These are phyloP conservation scores for Larix kaempferi DNA, from an alignment of 75 land plant genomes.

Conservation along the genomic window DNA sequence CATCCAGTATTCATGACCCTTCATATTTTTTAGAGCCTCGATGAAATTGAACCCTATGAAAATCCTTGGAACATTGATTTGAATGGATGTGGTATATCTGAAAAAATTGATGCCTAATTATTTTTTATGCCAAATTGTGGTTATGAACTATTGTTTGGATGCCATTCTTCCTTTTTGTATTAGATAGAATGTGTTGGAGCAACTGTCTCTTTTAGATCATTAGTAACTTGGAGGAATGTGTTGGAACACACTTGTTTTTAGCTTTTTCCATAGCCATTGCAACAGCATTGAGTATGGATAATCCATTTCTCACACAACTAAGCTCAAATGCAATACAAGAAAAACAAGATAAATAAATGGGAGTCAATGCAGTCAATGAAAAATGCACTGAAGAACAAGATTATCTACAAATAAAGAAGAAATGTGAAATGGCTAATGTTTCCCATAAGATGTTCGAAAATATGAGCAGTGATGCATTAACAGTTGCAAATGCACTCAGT, in stretches of 20 bases:
- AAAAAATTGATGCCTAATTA: too few relatives aligned
- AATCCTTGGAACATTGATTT: too few relatives aligned
- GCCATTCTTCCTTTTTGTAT: too few relatives aligned
- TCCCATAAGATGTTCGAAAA: conserved; percentile 62
- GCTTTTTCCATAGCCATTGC: conserved; percentile 83
- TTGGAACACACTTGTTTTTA: conserved; percentile 44
- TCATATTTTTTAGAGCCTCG: too few relatives aligned
- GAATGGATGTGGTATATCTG: too few relatives aligned
- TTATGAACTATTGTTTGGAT: too few relatives aligned
- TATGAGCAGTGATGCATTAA: conserved; percentile 75
- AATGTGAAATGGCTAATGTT: conserved; percentile 38
- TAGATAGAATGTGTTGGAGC: too few relatives aligned
- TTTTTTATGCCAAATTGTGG: too few relatives aligned
- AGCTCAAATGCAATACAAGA: conserved; percentile 21
- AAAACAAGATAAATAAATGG: conserved; percentile 7
- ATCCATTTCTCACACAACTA: conserved; percentile 63
- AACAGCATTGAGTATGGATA: conserved; percentile 79
- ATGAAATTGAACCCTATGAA: too few relatives aligned
- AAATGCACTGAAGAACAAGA: conserved; percentile 19
- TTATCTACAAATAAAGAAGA: conserved; percentile 35
- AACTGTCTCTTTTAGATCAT: conserved; percentile 41
- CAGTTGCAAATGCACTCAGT: conserved; percentile 74
- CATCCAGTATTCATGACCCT: too few relatives aligned
- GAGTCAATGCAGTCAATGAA: neutral
- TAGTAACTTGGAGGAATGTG: conserved; percentile 23